Conservation (phyloP, 1,139 yeast species). For the Yamadazyma membranifaciens region DNA sequence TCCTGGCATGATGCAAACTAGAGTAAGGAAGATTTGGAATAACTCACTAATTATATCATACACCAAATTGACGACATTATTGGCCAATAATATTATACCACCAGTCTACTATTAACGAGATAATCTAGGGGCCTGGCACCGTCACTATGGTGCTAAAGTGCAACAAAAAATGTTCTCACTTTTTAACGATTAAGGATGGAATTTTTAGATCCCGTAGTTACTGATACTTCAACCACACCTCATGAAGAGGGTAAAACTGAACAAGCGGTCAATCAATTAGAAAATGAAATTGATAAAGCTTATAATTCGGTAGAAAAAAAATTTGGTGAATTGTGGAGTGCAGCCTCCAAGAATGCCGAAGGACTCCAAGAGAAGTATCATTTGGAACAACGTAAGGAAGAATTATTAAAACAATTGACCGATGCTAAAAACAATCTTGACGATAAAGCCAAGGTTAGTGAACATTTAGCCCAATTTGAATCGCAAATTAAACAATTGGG, state of each 20-base stretch:
- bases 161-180: not conserved
- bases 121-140: no score
- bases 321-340: conserved; percentile 39
- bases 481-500: conserved; percentile 26
- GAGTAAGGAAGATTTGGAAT: no score
- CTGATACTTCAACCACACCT: conserved; percentile 4
- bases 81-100: no score
- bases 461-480: conserved; percentile 30
- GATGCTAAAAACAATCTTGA: conserved; percentile 28
- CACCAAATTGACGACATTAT: no score
- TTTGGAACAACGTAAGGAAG: conserved; percentile 42
- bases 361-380: conserved; percentile 34
- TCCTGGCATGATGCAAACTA: no score
- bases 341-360: conserved; percentile 32
- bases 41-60: no score
- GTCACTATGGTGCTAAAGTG: no score
- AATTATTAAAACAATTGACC: conserved; percentile 32
- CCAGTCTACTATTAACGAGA: no score
- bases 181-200: conserved; percentile 22
- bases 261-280: conserved; percentile 48
- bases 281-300: conserved; percentile 52
- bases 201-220: conserved; percentile 29
- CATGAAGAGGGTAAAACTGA: conserved; percentile 34
- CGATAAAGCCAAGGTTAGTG: conserved; percentile 24
- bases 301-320: conserved; percentile 44